A percentile compares a stretch with the other conserved stretches of the same genome.
phyloP scores from a whole-genome alignment of 2,329 filamentous ascomycete genomes.

The Alternaria postmessia region DNA sequence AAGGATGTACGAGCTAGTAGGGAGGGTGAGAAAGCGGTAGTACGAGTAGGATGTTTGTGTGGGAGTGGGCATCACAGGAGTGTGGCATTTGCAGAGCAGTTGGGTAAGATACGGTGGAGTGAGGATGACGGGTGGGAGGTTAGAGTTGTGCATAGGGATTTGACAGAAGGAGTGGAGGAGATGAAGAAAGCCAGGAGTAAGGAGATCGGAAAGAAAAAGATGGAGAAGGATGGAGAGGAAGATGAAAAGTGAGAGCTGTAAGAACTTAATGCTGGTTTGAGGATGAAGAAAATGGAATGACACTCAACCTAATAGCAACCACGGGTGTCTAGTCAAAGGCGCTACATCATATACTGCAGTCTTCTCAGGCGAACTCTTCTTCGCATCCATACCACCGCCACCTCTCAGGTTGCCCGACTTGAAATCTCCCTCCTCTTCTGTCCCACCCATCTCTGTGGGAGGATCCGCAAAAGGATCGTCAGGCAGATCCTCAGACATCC shows the following conservation, averaged over 20 bases:
- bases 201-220: not conserved
- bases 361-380: not conserved
- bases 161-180: conserved; percentile 5
- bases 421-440: not conserved
- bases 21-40: not conserved
- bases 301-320: not conserved
- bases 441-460: not conserved
- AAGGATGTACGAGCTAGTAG: conserved; percentile 9
- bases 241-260: not conserved
- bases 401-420: not conserved
- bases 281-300: not conserved
- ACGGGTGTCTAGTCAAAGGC: not conserved
- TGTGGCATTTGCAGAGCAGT: conserved; percentile 17
- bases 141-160: conserved; percentile 11
- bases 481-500: not conserved
- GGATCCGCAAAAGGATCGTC: not conserved
- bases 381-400: not conserved
- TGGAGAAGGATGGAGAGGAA: not conserved
- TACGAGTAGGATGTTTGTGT: conserved; percentile 15
- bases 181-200: not conserved
- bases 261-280: not conserved
- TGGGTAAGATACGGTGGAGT: conserved; percentile 14
- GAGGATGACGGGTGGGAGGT: conserved; percentile 12
- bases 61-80: conserved; percentile 19
- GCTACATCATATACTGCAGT: not conserved